A percentile compares a stretch with the other conserved stretches of the same genome.
phyloP scores from a whole-genome alignment of 257 asterid species.

The Penstemon barbatus region DNA sequence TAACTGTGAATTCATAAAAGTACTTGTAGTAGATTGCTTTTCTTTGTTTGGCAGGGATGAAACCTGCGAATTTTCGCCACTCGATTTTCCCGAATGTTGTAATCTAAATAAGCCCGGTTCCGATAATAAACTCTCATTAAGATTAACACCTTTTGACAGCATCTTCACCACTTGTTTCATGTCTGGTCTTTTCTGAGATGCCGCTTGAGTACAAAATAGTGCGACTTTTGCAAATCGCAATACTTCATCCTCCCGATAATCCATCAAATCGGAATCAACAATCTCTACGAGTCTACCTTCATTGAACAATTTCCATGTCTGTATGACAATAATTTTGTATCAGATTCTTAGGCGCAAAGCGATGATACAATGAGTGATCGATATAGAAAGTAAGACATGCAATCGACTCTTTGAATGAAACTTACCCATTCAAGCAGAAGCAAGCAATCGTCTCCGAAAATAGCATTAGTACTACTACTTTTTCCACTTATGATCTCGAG shows the following conservation, averaged over 20 bases:
- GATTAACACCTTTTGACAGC: conserved; percentile 59
- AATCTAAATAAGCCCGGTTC: conserved; percentile 62
- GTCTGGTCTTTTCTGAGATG: conserved; percentile 66
- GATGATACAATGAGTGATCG: neutral
- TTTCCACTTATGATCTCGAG: conserved; percentile 78
- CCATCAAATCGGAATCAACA: conserved; percentile 60
- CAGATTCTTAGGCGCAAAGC: neutral
- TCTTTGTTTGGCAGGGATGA: conserved; percentile 39
- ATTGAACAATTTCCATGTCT: conserved; percentile 76
- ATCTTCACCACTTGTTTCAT: conserved; percentile 78
- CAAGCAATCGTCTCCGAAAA: conserved; percentile 58
- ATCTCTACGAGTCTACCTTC: conserved; percentile 62
- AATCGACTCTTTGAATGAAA: too few relatives aligned
- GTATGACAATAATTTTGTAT: conserved; percentile 24
- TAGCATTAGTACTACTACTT: conserved; percentile 58
- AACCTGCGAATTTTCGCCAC: conserved; percentile 27
- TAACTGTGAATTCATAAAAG: conserved; percentile 28
- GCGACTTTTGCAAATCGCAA: conserved; percentile 61
- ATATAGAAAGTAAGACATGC: too few relatives aligned
- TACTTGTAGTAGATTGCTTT: conserved; percentile 28
- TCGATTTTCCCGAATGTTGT: conserved; percentile 29
- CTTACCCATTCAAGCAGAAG: conserved; percentile 80
- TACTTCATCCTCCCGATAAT: conserved; percentile 50
- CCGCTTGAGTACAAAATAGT: conserved; percentile 73
- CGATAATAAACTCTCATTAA: conserved; percentile 53